Conservation (phyloP, 2,329 filamentous ascomycete genomes). For the Cladosporium sphaerospermum region DNA sequence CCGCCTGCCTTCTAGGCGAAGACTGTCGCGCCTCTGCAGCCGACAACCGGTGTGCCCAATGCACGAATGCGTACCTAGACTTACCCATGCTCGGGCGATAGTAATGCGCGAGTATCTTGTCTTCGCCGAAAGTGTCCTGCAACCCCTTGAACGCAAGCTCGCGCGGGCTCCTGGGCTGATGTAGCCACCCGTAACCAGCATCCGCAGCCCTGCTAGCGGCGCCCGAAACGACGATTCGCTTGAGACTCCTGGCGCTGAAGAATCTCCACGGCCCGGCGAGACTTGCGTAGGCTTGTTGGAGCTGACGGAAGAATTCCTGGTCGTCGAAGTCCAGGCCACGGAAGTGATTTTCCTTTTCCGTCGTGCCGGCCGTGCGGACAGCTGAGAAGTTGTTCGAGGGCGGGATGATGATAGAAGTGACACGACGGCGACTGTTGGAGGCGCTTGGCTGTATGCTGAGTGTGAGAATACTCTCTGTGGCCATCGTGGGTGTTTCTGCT, state of each 20-base stretch:
- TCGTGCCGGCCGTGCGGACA: constrained; percentile 1
- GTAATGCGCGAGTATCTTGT: constrained; percentile 33
- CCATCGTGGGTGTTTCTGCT: background rate
- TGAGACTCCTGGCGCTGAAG: constrained; percentile 29
- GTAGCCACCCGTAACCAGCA: constrained; percentile 26
- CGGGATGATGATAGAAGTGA: constrained; percentile 27
- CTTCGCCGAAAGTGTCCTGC: constrained; percentile 34
- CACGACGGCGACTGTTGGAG: constrained; percentile 17
- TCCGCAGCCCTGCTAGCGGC: constrained; percentile 22
- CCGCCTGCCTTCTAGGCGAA: too few species aligned
- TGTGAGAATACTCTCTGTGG: constrained; percentile 26
- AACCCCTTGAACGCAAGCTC: constrained; percentile 26
- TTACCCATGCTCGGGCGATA: constrained; percentile 29
- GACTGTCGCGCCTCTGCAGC: constrained; percentile 13
- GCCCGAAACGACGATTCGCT: constrained; percentile 24
- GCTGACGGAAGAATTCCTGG: constrained; percentile 25
- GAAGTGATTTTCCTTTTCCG: background rate
- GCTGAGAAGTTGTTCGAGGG: constrained; percentile 23
- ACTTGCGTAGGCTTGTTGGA: constrained; percentile 22
- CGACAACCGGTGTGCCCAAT: constrained; percentile 36
- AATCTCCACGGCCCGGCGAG: constrained; percentile 24
- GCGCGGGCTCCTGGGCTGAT: constrained; percentile 23
- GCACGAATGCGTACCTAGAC: constrained; percentile 37
- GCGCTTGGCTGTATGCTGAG: constrained; percentile 26
- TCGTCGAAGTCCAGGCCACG: constrained; percentile 28